Base-by-base conservation (phyloP, 495 filamentous ascomycete species). In the Penicillium parvum region DNA sequence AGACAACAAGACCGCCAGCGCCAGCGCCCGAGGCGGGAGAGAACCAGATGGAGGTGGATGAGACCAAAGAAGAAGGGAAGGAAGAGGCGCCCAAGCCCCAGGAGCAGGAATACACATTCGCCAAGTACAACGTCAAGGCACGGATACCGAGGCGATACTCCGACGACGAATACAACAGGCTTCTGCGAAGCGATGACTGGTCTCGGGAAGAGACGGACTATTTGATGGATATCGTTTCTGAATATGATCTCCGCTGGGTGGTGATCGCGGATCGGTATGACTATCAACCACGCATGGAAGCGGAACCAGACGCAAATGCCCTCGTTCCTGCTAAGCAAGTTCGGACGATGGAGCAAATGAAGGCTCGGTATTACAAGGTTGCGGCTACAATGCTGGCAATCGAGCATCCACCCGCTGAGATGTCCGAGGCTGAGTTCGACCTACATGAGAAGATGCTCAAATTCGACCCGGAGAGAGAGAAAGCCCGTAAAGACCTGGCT, bases 191-290 rank as follows among this genome's bases (percentile, higher is more conserved):
- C 52, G 68, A 76, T 20, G 79, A 90, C 42, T 98, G 92, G 92
- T 80, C 85, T 14, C 85, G 84, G 47, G 85, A 90, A 37, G 92
- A 98, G 63, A 97, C 92, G 4, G 89, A 96, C 55, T 95, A 95
- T 55, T 66, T 98, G 44, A 71, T 96, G 57, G 66, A 79, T 18
- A 53, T 91, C 18, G 85, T 74, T 8, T 71, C 74, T 32, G 82
- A 91, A 9, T 95, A 80, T 53, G 88, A 92, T 50, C 69, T 95
- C 32, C 81, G 90, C 41, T 98, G 92, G 84, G 69, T 90, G 11
- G 65, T 98, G n/a, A 88, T 98, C 32, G 85, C 80, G 63, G 92
- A 98, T 58, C 85, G 90, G 9, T 98, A 96, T 63, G 87, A 95
- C 16, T 95, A 81, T 53, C 64, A 72, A 36, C 77, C 84, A 1